These are phyloP conservation scores for Vaccinium corymbosum DNA, from an alignment of 148 eudicot genomes.

Conservation along the genomic window DNA sequence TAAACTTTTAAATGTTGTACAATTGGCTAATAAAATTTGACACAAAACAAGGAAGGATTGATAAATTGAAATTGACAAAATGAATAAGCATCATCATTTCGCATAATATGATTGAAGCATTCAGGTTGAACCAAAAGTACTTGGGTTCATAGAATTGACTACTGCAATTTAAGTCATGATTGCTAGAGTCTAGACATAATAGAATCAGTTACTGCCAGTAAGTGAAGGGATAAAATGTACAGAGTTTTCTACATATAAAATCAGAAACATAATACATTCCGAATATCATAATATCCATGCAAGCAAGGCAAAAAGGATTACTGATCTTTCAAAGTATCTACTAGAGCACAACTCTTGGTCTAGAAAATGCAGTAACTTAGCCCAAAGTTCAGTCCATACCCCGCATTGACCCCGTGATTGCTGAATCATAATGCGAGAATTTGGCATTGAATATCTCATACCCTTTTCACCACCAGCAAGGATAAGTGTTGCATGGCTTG, in stretches of 20 bases:
- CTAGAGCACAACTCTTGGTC: background rate
- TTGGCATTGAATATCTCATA: conserved; percentile 97
- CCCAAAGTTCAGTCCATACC: conserved; percentile 40
- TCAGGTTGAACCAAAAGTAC: background rate
- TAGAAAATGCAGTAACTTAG: conserved; percentile 9
- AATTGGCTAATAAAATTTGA: background rate
- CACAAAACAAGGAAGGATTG: background rate
- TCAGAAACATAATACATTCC: background rate
- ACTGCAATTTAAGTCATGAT: background rate
- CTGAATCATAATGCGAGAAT: conserved; percentile 88
- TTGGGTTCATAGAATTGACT: background rate
- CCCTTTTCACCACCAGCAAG: conserved; percentile 99
- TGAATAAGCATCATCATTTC: background rate
- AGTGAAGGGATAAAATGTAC: background rate
- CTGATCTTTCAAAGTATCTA: background rate
- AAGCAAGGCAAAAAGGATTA: background rate
- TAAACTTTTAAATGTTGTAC: background rate
- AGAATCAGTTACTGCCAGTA: background rate
- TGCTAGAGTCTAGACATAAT: background rate
- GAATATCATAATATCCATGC: background rate
- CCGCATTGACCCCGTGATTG: conserved; percentile 82
- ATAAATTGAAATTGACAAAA: background rate
- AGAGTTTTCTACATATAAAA: background rate
- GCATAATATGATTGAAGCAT: background rate
- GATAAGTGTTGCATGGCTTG: conserved; percentile 87